Evolutionary conservation across 306 rosid genomes (phyloP).

Genomic region (Phaseolus lunatus): DNA sequence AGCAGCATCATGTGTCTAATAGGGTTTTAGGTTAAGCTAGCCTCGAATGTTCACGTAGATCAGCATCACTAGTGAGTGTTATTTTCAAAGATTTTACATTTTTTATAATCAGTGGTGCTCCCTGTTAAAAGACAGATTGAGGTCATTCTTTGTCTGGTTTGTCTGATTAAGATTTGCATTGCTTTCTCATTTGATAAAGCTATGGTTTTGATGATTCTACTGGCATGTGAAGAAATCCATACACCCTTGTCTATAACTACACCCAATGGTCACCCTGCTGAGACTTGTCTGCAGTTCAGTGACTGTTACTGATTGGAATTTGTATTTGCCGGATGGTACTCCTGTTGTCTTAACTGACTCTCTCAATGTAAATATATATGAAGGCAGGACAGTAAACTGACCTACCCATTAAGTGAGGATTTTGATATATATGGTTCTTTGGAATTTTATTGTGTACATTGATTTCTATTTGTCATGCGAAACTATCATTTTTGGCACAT

Average conservation of each 20-base stretch:
- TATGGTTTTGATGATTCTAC: background rate
- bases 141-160: background rate
- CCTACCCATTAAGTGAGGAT: conserved; percentile 12
- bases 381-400: background rate
- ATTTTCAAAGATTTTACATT: background rate
- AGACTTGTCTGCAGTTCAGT: conserved; percentile 16
- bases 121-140: conserved; percentile 10
- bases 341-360: background rate
- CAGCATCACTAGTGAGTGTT: conserved; percentile 15
- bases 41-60: conserved; percentile 1
- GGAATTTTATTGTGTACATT: conserved; percentile 7
- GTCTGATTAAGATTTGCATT: conserved; percentile 17
- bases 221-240: background rate
- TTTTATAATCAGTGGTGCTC: background rate
- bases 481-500: conserved; percentile 24
- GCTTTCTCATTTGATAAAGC: conserved; percentile 8
- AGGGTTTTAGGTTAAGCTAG: background rate
- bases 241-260: background rate
- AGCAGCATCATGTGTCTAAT: background rate
- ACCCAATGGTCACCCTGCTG: background rate
- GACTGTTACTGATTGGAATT: conserved; percentile 17
- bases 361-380: no score
- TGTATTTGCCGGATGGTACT: conserved; percentile 12
- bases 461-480: background rate
- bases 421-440: background rate